Percentiles rank a stretch among this genome's conserved stretches.
These are phyloP conservation scores for Hericium erinaceus DNA, from an alignment of 768 basidiomycete genomes.

Conservation along the genomic window DNA sequence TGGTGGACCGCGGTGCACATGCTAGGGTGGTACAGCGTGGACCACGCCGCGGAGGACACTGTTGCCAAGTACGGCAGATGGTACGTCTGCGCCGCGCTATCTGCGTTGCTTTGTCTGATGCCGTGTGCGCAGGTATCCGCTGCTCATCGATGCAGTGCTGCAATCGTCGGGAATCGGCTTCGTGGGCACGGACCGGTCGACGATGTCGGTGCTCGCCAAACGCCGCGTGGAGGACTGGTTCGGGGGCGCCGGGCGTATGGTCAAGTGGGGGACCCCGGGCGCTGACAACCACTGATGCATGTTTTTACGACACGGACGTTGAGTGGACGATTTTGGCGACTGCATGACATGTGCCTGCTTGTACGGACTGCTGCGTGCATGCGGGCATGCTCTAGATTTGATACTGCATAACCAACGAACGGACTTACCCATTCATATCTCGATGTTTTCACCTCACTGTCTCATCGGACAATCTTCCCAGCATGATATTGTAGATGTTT, in stretches of 20 bases:
- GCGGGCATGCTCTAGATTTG: too few species aligned
- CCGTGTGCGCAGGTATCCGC: constrained; percentile 49
- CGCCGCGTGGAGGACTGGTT: constrained; percentile 64
- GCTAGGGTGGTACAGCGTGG: constrained; percentile 28
- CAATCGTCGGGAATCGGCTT: constrained; percentile 62
- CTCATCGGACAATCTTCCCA: too few species aligned
- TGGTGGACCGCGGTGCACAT: constrained; percentile 30
- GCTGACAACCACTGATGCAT: constrained; percentile 44
- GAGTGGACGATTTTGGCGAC: not conserved
- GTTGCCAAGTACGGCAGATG: constrained; percentile 26
- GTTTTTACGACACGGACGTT: not conserved
- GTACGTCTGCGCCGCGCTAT: constrained; percentile 15
- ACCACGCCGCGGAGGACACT: constrained; percentile 25
- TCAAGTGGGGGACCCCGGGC: constrained; percentile 50
- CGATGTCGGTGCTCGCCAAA: constrained; percentile 58
- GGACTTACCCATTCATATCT: too few species aligned
- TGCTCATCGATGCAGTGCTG: constrained; percentile 65
- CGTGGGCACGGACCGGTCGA: constrained; percentile 63
- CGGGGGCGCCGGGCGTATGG: constrained; percentile 38
- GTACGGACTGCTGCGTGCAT: too few species aligned
- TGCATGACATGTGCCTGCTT: too few species aligned
- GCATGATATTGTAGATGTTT: too few species aligned
- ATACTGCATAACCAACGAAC: too few species aligned
- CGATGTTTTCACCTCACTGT: too few species aligned
- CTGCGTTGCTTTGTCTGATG: not conserved